A percentile compares a stretch with the other conserved stretches of the same genome.
phyloP scores from a whole-genome alignment of 225 moss, liverwort and hornwort species.

The Asterella californica region DNA sequence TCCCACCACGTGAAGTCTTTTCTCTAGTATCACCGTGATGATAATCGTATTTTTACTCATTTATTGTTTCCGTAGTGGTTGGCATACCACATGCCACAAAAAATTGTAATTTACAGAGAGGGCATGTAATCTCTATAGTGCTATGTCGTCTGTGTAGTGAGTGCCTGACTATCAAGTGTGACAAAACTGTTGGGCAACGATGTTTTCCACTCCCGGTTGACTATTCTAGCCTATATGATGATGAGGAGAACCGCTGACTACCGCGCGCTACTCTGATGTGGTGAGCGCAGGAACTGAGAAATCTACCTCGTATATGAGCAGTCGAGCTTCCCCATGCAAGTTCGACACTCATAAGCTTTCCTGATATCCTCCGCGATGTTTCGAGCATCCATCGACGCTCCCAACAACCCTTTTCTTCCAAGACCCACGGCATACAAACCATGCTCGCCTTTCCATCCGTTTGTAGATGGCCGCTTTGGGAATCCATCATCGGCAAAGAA shows the following conservation, averaged over 20 bases:
- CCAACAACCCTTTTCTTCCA: conserved; percentile 60
- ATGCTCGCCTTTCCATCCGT: conserved; percentile 68
- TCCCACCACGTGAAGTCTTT: not conserved
- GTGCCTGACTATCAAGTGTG: not conserved
- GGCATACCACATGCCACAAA: conserved; percentile 19
- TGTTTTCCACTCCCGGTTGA: not conserved
- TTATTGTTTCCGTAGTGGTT: conserved; percentile 9
- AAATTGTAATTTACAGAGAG: conserved; percentile 22
- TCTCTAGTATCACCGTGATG: not conserved
- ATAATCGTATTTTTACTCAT: not conserved
- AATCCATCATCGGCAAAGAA: conserved; percentile 44
- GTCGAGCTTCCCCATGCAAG: not conserved
- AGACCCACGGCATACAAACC: conserved; percentile 73
- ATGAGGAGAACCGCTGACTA: not conserved
- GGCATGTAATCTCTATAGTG: conserved; percentile 12
- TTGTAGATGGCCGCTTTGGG: conserved; percentile 41
- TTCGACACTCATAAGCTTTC: conserved; percentile 7
- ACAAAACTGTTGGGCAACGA: conserved; percentile 5
- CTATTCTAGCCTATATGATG: not conserved
- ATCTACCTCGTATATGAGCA: not conserved
- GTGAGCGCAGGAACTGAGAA: too few relatives aligned
- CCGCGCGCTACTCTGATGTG: too few relatives aligned
- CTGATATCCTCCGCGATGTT: conserved; percentile 71
- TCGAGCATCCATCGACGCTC: conserved; percentile 61
- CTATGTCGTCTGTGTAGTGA: not conserved